Conservation (phyloP, 1,284 basidiomycete genomes). For the Apiotrichum mycotoxinovorans region DNA sequence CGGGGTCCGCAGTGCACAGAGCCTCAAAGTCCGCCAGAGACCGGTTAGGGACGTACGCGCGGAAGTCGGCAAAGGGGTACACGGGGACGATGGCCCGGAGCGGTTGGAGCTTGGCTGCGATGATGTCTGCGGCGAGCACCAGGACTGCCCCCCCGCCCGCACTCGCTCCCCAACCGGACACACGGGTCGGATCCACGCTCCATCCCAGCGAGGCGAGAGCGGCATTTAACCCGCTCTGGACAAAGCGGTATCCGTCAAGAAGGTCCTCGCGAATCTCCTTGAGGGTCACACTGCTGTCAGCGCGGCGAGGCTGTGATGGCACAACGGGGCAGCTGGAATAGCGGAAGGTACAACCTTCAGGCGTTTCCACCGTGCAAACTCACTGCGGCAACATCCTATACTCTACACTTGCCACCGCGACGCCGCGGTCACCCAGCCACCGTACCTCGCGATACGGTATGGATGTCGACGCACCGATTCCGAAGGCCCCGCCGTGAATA, state of each 20-base stretch:
- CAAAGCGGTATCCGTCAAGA: slow-evolving; percentile 19
- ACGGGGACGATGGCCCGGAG: slow-evolving; percentile 5
- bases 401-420: slow-evolving; percentile 21
- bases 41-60: neutral
- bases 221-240: slow-evolving; percentile 6
- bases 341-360: too few species aligned
- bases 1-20: neutral
- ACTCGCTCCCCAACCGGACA: neutral
- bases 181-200: neutral
- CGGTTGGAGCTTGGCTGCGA: neutral
- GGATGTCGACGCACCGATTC: slow-evolving; percentile 10
- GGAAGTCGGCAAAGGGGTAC: neutral
- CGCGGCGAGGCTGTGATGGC: neutral
- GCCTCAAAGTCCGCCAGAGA: neutral
- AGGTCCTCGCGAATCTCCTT: slow-evolving; percentile 10
- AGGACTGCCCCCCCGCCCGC: neutral
- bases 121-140: neutral
- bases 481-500: slow-evolving; percentile 25
- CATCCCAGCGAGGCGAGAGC: neutral
- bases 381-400: slow-evolving; percentile 26
- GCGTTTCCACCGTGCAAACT: too few species aligned
- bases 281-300: slow-evolving; percentile 8
- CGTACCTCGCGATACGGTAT: slow-evolving; percentile 21
- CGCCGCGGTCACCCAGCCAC: slow-evolving; percentile 14
- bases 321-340: too few species aligned